Conservation (phyloP, 148 eudicot genomes). For the Mesembryanthemum crystallinum region DNA sequence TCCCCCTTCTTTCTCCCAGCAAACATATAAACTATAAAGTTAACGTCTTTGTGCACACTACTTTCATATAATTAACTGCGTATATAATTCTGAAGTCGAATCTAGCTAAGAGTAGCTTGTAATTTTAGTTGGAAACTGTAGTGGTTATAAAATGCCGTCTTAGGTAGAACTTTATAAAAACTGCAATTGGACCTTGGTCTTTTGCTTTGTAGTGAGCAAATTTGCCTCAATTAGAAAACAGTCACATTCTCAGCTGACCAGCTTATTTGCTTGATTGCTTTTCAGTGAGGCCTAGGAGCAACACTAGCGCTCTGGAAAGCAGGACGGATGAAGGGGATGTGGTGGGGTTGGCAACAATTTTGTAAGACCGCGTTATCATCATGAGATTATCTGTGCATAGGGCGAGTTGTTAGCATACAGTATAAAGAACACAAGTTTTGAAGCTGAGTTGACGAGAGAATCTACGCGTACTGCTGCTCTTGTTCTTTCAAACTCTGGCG, state of each 20-base stretch:
- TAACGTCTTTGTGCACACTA: background rate
- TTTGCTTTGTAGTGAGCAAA: background rate
- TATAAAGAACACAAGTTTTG: slow-evolving; percentile 26
- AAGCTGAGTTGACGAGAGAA: background rate
- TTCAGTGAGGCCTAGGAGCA: slow-evolving; percentile 70
- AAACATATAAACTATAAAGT: too few relatives aligned
- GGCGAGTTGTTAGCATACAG: slow-evolving; percentile 14
- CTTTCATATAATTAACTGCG: background rate
- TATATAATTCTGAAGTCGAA: background rate
- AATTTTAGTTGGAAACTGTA: background rate
- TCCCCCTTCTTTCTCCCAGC: background rate
- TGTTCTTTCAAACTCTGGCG: background rate
- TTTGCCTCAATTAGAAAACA: background rate
- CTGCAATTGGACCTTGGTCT: background rate
- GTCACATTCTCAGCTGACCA: background rate
- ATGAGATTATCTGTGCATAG: slow-evolving; percentile 25
- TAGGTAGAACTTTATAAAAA: background rate
- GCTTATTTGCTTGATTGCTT: slow-evolving; percentile 6
- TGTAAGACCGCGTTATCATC: slow-evolving; percentile 34
- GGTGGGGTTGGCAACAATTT: slow-evolving; percentile 79
- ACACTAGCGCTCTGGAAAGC: slow-evolving; percentile 42
- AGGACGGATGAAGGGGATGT: slow-evolving; percentile 50
- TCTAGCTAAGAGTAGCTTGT: too few relatives aligned
- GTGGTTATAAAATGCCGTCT: background rate
- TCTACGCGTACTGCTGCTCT: slow-evolving; percentile 13